Evolutionary conservation across 768 basidiomycete species (phyloP), one percentile per base, ranked within the genome.

Genomic region (Gelatoporia subvermispora): DNA sequence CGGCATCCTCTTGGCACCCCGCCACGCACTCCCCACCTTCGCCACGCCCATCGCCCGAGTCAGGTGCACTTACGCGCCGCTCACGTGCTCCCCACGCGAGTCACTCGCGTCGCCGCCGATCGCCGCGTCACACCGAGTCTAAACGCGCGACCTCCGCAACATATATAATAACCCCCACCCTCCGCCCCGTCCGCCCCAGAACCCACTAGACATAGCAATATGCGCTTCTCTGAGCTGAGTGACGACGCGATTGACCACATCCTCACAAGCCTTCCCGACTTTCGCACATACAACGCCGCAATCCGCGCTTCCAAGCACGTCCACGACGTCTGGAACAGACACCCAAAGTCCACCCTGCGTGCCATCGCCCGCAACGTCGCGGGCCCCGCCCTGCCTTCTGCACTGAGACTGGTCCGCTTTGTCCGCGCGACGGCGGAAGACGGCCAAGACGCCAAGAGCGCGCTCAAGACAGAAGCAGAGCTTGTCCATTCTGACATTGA

Each of bases 221-320:
- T 52, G 25, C 22, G 40, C 11, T 49, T 50, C 20, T 18, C 34
- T 5, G 36, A 41, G 3, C 48, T 60, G 15, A 49, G 52, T 16
- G 11, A 28, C 13, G 64, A 66, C 38, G 18, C 65, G 11, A 37
- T 60, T 11, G 58, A 64, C 47, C 50, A 53, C 21, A 58, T 64
- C 17, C 48, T 65, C 8, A 45, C 42, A 10, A 25, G 11, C 4
- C 2, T 65, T 18, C 44, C 57, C 11, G 59, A 66, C 47, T 62
- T 61, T 22, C 8, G 28, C 4, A 58, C 58, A 4, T 50, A 66
- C 21, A 35, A 50, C 11, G 54, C 59, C 18, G 46, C 45, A 35
- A 52, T 63, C 24, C 49, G 55, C 11, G 37, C 51, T 4, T 62
- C 49, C 40, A 64, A 56, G 31, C 4, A 2, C 2, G 21, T 58